phyloP scores from a whole-genome alignment of 257 asterid species.

The Solanum bulbocastanum region DNA sequence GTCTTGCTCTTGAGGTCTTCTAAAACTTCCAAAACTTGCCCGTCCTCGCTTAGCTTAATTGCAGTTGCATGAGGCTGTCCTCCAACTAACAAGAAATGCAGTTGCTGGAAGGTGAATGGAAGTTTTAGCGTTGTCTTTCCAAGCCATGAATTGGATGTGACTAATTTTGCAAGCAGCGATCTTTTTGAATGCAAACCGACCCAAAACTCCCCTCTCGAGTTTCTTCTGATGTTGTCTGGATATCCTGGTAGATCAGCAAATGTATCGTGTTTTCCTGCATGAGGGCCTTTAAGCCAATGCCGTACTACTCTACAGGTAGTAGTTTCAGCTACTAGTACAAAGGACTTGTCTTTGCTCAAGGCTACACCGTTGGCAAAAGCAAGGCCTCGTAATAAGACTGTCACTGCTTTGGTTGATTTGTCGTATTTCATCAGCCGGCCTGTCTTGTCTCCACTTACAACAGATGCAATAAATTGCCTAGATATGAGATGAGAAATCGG shows the following conservation, averaged over 20 bases:
- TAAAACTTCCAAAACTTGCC: conserved; percentile 38
- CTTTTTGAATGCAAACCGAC: conserved; percentile 53
- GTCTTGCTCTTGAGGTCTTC: conserved; percentile 54
- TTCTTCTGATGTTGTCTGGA: conserved; percentile 65
- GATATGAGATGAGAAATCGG: not conserved
- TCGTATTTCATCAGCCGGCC: conserved; percentile 15
- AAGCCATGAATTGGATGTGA: conserved; percentile 23
- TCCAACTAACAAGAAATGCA: conserved; percentile 51
- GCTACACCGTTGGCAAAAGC: conserved; percentile 8
- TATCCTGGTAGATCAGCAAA: conserved; percentile 50
- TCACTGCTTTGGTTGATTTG: not conserved
- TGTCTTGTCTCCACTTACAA: conserved; percentile 16
- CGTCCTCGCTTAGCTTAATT: conserved; percentile 42
- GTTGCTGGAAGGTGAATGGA: conserved; percentile 38
- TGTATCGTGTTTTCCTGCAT: conserved; percentile 31
- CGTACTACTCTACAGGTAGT: conserved; percentile 17
- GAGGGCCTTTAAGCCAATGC: conserved; percentile 50
- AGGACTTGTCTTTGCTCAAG: conserved; percentile 7
- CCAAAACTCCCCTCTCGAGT: conserved; percentile 57
- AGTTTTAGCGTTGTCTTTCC: conserved; percentile 37
- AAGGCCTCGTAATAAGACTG: not conserved
- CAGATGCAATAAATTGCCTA: conserved; percentile 49
- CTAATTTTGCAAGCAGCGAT: conserved; percentile 17
- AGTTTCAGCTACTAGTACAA: conserved; percentile 15
- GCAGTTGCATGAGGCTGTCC: conserved; percentile 58